Conservation (phyloP, 768 basidiomycete species). For the Suillus ampliporus region DNA sequence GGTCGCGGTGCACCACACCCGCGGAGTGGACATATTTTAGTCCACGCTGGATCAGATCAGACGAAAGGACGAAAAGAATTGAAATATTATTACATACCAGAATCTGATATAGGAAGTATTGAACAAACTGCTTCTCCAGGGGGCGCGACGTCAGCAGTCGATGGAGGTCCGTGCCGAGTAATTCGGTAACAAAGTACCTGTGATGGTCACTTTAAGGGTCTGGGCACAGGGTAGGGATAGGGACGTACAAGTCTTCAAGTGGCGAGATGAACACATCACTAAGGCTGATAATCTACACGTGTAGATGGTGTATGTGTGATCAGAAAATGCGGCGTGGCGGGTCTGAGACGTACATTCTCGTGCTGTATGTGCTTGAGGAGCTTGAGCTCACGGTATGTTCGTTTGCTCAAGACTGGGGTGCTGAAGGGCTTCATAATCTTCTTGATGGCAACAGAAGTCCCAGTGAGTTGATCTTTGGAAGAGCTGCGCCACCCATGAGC, state of each 20-base stretch:
- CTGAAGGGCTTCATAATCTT: constrained; percentile 99
- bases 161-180: constrained; percentile 97
- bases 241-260: constrained; percentile 90
- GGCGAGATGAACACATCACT: constrained; percentile 99
- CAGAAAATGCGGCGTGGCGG: background rate
- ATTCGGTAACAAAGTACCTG: constrained; percentile 99
- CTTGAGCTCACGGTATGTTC: constrained; percentile 98
- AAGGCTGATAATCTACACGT: constrained; percentile 89
- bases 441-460: constrained; percentile 96
- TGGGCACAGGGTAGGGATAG: constrained; percentile 13
- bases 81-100: constrained; percentile 58
- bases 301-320: constrained; percentile 1
- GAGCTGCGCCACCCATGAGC: constrained; percentile 58
- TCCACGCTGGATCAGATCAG: constrained; percentile 67
- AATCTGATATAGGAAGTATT: constrained; percentile 99
- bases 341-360: constrained; percentile 76
- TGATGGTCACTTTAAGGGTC: background rate
- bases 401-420: constrained; percentile 96
- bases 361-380: constrained; percentile 98
- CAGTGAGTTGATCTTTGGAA: constrained; percentile 93
- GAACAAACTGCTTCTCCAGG: constrained; percentile 99
- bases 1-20: constrained; percentile 96
- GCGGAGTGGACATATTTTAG: constrained; percentile 99
- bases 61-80: constrained; percentile 6
- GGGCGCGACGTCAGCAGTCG: constrained; percentile 95